These are phyloP conservation scores for Posidonia australis DNA, from an alignment of 106 monocot species.

Conservation along the genomic window DNA sequence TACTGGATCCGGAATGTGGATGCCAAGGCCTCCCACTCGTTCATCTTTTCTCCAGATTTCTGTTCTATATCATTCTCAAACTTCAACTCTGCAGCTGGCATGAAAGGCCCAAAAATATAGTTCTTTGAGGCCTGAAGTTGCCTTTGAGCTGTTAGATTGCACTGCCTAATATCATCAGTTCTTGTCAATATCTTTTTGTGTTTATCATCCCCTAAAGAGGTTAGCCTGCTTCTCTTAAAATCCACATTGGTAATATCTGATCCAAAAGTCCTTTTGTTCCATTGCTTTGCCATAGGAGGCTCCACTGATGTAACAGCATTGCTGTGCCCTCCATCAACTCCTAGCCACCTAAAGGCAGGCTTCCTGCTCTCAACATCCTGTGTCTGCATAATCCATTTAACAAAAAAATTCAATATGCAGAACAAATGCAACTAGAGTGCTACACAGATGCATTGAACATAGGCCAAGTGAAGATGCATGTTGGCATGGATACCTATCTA, in stretches of 20 bases:
- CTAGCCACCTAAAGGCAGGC: slow-evolving; percentile 90
- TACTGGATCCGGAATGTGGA: slow-evolving; percentile 53
- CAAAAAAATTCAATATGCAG: background rate
- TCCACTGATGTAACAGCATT: slow-evolving; percentile 30
- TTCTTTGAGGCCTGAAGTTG: slow-evolving; percentile 37
- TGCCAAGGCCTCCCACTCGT: slow-evolving; percentile 62
- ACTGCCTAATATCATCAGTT: slow-evolving; percentile 31
- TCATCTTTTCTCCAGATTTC: slow-evolving; percentile 9
- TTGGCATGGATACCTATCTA: too few relatives aligned
- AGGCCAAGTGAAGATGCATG: background rate
- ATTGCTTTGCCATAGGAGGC: slow-evolving; percentile 15
- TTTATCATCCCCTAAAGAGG: slow-evolving; percentile 22
- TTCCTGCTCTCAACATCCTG: slow-evolving; percentile 66
- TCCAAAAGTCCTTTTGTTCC: slow-evolving; percentile 68
- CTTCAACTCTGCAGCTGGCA: slow-evolving; percentile 27
- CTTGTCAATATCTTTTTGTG: slow-evolving; percentile 15
- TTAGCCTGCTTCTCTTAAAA: slow-evolving; percentile 28
- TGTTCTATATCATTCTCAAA: slow-evolving; percentile 1
- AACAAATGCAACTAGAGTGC: background rate
- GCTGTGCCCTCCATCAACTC: slow-evolving; percentile 24
- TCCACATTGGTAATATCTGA: slow-evolving; percentile 70
- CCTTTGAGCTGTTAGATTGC: slow-evolving; percentile 53
- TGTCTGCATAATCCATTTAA: slow-evolving; percentile 31
- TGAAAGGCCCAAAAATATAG: slow-evolving; percentile 78
- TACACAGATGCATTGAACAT: background rate